Conservation (phyloP, 2,329 filamentous ascomycete genomes). For the Chaetomium sp. region DNA sequence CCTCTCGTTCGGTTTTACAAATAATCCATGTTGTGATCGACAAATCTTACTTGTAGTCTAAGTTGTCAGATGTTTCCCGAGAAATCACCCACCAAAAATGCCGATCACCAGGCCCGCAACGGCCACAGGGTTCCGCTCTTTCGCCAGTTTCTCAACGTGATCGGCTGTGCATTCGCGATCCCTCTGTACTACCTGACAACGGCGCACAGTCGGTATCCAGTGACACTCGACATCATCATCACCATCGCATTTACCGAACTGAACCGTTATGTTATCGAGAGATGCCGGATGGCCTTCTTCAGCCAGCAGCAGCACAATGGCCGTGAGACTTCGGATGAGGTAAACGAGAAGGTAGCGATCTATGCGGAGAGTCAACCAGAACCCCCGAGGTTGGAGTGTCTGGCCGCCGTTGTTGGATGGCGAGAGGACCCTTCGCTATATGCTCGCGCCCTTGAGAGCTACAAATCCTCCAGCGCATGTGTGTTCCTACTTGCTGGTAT, state of each 20-base stretch:
- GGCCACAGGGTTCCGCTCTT: conserved; percentile 11
- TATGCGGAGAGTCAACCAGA: conserved; percentile 17
- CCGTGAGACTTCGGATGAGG: not conserved
- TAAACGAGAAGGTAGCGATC: not conserved
- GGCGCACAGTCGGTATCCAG: conserved; percentile 22
- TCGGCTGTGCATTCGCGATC: conserved; percentile 21
- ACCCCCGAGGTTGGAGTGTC: conserved; percentile 7
- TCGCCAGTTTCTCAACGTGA: conserved; percentile 24
- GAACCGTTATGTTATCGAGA: conserved; percentile 26
- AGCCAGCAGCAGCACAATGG: not conserved
- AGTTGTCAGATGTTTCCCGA: conserved; percentile 11
- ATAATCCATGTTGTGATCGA: not conserved
- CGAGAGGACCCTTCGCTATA: conserved; percentile 25
- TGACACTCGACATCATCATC: conserved; percentile 24
- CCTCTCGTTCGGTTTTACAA: not conserved
- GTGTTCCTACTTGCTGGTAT: conserved; percentile 24
- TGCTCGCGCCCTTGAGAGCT: conserved; percentile 23
- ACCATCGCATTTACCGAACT: conserved; percentile 26
- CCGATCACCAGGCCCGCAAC: conserved; percentile 1
- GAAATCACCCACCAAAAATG: conserved; percentile 3
- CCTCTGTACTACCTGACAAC: conserved; percentile 20
- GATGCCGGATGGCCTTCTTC: conserved; percentile 10
- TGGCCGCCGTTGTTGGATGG: conserved; percentile 27
- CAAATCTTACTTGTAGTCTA: not conserved
- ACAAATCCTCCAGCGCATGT: conserved; percentile 24